Evolutionary conservation across 108 stramenopile species (phyloP), one percentile per base, ranked within the genome.

Genomic region (Cyclotella distinguenda): DNA sequence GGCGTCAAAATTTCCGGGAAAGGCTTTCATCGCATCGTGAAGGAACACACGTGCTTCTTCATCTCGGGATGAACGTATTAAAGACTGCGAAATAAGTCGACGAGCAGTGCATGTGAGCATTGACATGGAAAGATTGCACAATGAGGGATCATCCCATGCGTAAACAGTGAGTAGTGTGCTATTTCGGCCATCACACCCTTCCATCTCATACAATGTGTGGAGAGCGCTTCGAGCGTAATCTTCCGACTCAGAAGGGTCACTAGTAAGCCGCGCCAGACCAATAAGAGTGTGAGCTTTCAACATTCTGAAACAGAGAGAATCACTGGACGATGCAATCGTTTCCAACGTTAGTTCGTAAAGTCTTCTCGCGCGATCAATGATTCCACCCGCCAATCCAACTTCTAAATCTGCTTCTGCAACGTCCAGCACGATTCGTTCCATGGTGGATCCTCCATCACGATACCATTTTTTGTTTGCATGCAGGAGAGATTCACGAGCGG

Each of bases 361-460:
- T 30, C 59, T 36, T 35, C 59, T 23, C 1, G 85, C 67, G 30
- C 43, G 19, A 25, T 52, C 25, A 1, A 46, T 27, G 46, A 82
- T 70, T 6, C 87, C 87, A 47, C 87, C 85, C 4, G 58, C 36
- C 5, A 85, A 60, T 33, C 40, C 65, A 30, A 74, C 47, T 59
- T 89, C 87, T 19, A 86, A 82, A 66, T 89, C 88, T 21, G 88
- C 88, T 27, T 77, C 68, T 21, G 68, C 88, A 16, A 86, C 50
- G 58, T 86, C 77, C 2, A 89, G 27, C 10, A 89, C 10, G 9
- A 79, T 38, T 6, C 66, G 8, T 66, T 89, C 88, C 22, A 81
- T 9, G 0, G 3, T 32, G 25, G 68, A 56, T 28, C 50, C 9
- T 16, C 36, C 23, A 22, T 61, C 50, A 44, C 88, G 75, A 19